phyloP scores from a whole-genome alignment of 2,329 filamentous ascomycete species.

The Diaporthe citriasiana region DNA sequence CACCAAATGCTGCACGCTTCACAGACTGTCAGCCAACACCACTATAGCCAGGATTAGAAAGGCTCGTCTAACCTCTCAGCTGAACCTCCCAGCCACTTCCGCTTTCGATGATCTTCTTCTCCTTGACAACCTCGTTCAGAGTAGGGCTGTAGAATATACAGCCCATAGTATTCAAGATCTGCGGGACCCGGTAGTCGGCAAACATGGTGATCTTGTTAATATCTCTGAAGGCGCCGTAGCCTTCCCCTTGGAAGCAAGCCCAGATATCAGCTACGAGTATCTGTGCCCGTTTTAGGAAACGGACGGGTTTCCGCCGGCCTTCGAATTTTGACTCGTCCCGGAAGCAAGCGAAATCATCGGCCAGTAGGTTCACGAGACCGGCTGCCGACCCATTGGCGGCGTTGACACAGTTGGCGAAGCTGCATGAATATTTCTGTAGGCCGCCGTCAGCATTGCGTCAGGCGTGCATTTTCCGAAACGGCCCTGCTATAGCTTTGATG shows the following conservation, averaged over 20 bases:
- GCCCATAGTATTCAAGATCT: constrained; percentile 87
- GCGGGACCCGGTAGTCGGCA: constrained; percentile 96
- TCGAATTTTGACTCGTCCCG: constrained; percentile 84
- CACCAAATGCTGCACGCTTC: constrained; percentile 94
- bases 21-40: not conserved
- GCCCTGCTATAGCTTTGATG: constrained; percentile 1
- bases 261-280: constrained; percentile 96
- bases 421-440: constrained; percentile 79
- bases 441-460: constrained; percentile 42
- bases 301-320: constrained; percentile 76
- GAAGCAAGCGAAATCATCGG: constrained; percentile 87
- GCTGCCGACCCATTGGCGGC: constrained; percentile 85
- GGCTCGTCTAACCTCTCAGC: constrained; percentile 74
- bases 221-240: constrained; percentile 86
- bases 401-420: constrained; percentile 79
- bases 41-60: not conserved
- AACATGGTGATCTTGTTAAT: constrained; percentile 99
- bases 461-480: constrained; percentile 24
- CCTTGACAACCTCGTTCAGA: constrained; percentile 78
- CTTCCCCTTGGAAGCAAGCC: constrained; percentile 90
- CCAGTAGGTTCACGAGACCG: constrained; percentile 86
- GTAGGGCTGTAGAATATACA: constrained; percentile 88
- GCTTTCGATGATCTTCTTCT: constrained; percentile 74
- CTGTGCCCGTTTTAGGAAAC: constrained; percentile 93
- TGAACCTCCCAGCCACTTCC: constrained; percentile 88